Percentiles rank a stretch among this genome's conserved stretches.
These are phyloP conservation scores for Glutinoglossum americanum DNA, from an alignment of 495 filamentous ascomycete species.

Conservation along the genomic window DNA sequence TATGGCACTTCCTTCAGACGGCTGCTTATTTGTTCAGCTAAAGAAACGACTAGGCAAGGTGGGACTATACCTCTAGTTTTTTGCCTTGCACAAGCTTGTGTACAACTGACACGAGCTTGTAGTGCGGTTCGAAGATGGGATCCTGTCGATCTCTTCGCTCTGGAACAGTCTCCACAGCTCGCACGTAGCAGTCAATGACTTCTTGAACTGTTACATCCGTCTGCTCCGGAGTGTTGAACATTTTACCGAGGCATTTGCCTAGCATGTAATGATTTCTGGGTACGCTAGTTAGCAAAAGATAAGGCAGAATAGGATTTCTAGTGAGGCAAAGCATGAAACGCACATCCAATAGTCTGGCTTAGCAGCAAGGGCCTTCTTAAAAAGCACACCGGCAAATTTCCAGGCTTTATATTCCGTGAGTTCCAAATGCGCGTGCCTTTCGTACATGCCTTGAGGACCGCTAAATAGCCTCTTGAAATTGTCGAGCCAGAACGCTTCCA, in stretches of 20 bases:
- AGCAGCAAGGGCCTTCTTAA: constrained; percentile 47
- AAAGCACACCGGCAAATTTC: constrained; percentile 68
- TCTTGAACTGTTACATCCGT: constrained; percentile 28
- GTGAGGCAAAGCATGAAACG: constrained; percentile 15
- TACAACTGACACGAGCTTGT: constrained; percentile 73
- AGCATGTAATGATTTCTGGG: constrained; percentile 65
- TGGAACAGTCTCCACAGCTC: constrained; percentile 58
- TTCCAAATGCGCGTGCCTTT: constrained; percentile 45
- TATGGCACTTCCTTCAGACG: constrained; percentile 28
- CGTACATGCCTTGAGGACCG: constrained; percentile 50
- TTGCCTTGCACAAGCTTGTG: constrained; percentile 49
- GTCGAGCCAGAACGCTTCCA: constrained; percentile 28
- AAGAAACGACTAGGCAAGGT: not conserved
- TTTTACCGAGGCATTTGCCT: constrained; percentile 91
- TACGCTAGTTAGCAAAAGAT: constrained; percentile 6
- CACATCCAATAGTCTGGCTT: constrained; percentile 72
- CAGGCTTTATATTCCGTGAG: constrained; percentile 59
- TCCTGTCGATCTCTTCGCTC: constrained; percentile 55
- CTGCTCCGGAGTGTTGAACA: constrained; percentile 43
- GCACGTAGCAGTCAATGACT: constrained; percentile 47
- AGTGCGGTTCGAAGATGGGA: constrained; percentile 84
- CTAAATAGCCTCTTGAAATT: constrained; percentile 59
- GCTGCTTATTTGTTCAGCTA: constrained; percentile 10
- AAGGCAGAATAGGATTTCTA: not conserved
- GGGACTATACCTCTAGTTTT: constrained; percentile 15